A percentile compares a stretch with the other conserved stretches of the same genome.
Conservation (phyloP, 192 early-diverging fungal genomes). For the Diversispora epigaea region DNA sequence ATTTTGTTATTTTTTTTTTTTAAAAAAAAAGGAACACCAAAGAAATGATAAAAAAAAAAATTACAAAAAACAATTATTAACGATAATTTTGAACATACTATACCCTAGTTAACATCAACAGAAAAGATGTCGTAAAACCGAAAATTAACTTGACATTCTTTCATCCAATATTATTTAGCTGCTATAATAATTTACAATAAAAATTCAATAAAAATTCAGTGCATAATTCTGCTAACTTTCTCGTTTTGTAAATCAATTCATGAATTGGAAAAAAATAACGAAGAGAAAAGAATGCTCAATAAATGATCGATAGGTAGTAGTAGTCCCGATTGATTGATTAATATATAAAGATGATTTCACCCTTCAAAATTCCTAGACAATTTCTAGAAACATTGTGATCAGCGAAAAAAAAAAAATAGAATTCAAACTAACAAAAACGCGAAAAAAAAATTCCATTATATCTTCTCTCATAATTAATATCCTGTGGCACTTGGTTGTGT, state of each 20-base stretch:
- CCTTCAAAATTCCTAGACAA: too few species aligned
- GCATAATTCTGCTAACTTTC: too few species aligned
- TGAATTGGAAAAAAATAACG: too few species aligned
- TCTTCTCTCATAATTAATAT: conserved; percentile 18
- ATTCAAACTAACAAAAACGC: background rate
- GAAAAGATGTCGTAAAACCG: background rate
- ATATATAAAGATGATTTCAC: too few species aligned
- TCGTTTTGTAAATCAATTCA: too few species aligned
- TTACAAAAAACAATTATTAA: background rate
- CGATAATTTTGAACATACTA: conserved; percentile 4
- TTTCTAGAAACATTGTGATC: background rate
- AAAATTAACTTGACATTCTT: background rate
- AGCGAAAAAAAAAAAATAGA: background rate
- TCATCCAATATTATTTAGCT: conserved; percentile 3
- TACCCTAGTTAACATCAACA: background rate
- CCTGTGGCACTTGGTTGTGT: conserved; percentile 26
- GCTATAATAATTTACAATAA: background rate
- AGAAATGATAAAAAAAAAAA: background rate
- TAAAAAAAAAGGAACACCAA: background rate
- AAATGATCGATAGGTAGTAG: too few species aligned
- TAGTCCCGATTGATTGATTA: too few species aligned
- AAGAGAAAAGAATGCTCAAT: too few species aligned
- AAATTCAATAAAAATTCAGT: too few species aligned
- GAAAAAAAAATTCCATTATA: background rate
- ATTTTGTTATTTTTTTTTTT: background rate